These are phyloP conservation scores for Gelatoporia subvermispora DNA, from an alignment of 768 basidiomycete species.

Conservation along the genomic window DNA sequence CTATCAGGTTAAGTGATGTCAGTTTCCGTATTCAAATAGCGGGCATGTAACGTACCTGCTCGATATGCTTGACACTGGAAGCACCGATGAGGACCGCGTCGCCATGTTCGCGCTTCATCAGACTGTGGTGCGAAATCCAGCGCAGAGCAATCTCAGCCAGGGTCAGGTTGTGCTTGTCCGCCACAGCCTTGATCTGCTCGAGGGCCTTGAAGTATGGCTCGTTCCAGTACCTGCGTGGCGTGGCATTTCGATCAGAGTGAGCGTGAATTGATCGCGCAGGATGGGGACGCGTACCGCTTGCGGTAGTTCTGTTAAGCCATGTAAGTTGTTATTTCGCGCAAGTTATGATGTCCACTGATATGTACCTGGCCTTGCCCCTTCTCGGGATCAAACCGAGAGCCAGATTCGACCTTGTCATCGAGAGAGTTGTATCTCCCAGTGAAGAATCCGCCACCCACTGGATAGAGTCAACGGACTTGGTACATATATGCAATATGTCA, in stretches of 20 bases:
- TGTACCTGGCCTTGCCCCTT: slow-evolving; percentile 43
- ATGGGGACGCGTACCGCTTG: neutral
- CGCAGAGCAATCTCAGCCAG: slow-evolving; percentile 39
- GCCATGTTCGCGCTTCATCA: slow-evolving; percentile 40
- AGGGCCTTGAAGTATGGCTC: slow-evolving; percentile 48
- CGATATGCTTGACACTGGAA: slow-evolving; percentile 50
- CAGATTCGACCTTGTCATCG: slow-evolving; percentile 39
- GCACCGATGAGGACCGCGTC: slow-evolving; percentile 62
- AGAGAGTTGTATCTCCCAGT: slow-evolving; percentile 34
- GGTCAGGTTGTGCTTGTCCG: slow-evolving; percentile 32
- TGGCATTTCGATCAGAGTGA: neutral
- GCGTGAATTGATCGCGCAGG: neutral
- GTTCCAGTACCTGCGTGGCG: slow-evolving; percentile 44
- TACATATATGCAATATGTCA: neutral
- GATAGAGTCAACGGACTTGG: neutral
- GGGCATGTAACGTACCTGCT: slow-evolving; percentile 36
- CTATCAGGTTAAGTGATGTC: no score
- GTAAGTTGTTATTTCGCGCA: neutral
- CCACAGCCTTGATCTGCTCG: slow-evolving; percentile 36
- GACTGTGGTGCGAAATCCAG: slow-evolving; percentile 47
- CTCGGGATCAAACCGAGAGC: slow-evolving; percentile 52
- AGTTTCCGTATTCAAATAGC: no score
- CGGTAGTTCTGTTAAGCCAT: slow-evolving; percentile 14
- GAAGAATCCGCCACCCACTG: slow-evolving; percentile 34
- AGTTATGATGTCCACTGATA: neutral